These are phyloP conservation scores for Enterospora canceri DNA, from an alignment of 371 early-diverging fungal species.

Conservation along the genomic window DNA sequence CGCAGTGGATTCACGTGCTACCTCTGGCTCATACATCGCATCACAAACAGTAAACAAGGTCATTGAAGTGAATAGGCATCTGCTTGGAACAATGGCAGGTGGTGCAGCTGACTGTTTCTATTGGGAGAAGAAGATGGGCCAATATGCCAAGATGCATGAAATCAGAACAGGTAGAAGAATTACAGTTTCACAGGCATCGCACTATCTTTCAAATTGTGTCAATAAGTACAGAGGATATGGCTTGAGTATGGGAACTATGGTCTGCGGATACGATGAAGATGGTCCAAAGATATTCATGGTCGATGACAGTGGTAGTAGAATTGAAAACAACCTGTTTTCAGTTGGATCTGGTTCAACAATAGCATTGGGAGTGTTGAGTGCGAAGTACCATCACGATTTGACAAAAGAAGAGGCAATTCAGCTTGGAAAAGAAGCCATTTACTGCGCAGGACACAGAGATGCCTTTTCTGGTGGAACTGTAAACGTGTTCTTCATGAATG, in stretches of 20 bases:
- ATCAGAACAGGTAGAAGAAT: conserved; percentile 80
- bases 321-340: conserved; percentile 79
- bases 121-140: conserved; percentile 94
- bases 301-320: conserved; percentile 80
- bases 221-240: conserved; percentile 94
- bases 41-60: conserved; percentile 95
- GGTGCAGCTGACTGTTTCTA: conserved; percentile 99
- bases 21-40: conserved; percentile 89
- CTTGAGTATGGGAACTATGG: conserved; percentile 96
- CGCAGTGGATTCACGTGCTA: conserved; percentile 95
- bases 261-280: conserved; percentile 94
- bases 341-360: conserved; percentile 92
- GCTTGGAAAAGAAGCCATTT: conserved; percentile 81
- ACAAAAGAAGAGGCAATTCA: conserved; percentile 79
- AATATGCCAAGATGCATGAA: conserved; percentile 77
- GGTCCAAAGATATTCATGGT: conserved; percentile 92
- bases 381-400: conserved; percentile 75
- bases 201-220: conserved; percentile 81
- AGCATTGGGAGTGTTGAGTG: conserved; percentile 83
- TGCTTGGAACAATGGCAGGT: conserved; percentile 98
- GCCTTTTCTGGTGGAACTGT: conserved; percentile 90
- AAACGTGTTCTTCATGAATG: conserved; percentile 59
- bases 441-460: conserved; percentile 94
- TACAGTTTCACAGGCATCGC: conserved; percentile 92
- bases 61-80: conserved; percentile 93